Percentiles rank a stretch among this genome's conserved stretches.
Conservation (phyloP, 371 early-diverging fungal genomes). For the Coemansia sp. region DNA sequence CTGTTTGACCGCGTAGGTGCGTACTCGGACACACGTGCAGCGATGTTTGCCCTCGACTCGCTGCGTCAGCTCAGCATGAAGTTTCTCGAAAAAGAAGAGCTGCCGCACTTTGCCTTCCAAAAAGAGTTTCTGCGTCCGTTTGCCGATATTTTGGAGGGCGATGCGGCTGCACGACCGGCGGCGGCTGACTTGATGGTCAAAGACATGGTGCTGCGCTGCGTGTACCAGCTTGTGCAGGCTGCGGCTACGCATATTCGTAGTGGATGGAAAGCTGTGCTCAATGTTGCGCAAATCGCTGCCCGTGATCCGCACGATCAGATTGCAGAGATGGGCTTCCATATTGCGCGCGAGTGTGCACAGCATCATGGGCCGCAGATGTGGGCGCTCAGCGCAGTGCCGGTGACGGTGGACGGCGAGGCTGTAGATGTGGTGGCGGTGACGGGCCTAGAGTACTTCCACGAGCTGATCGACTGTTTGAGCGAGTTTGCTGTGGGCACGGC, state of each 20-base stretch:
- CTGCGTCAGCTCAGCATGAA: conserved; percentile 91
- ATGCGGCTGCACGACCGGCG: conserved; percentile 22
- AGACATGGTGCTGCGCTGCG: conserved; percentile 89
- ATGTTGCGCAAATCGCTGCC: conserved; percentile 78
- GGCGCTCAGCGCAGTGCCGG: conserved; percentile 14
- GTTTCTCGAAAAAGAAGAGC: conserved; percentile 91
- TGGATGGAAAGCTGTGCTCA: conserved; percentile 89
- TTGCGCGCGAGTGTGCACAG: conserved; percentile 46
- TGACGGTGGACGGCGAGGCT: not conserved
- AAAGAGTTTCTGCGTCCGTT: conserved; percentile 93
- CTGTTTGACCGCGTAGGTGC: conserved; percentile 92
- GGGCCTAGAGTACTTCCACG: conserved; percentile 67
- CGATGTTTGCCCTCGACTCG: conserved; percentile 89
- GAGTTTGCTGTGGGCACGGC: conserved; percentile 64
- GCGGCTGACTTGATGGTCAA: conserved; percentile 68
- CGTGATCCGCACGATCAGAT: conserved; percentile 64
- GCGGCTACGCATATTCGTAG: conserved; percentile 73
- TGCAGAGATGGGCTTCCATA: conserved; percentile 52
- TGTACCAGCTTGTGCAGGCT: conserved; percentile 87
- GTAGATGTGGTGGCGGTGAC: conserved; percentile 60
- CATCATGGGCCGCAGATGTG: conserved; percentile 47
- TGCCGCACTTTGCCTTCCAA: conserved; percentile 94
- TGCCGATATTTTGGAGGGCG: conserved; percentile 72
- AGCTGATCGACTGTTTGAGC: conserved; percentile 76
- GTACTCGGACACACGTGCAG: conserved; percentile 81